Evolutionary conservation across 2,329 filamentous ascomycete species (phyloP).

Genomic region (Trichophyton equinum): DNA sequence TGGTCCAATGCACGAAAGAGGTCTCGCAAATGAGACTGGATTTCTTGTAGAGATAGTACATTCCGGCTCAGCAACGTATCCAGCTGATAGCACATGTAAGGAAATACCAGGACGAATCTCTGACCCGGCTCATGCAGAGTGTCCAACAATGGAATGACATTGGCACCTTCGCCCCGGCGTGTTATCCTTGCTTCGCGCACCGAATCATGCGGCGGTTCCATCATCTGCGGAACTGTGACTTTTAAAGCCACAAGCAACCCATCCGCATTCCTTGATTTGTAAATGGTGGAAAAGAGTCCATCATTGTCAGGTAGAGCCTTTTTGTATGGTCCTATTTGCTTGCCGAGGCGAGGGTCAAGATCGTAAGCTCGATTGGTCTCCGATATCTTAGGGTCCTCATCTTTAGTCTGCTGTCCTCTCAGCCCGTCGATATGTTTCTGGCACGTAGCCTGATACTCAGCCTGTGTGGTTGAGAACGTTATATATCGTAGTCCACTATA

Average conservation of each 20-base stretch:
- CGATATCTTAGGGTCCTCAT: conserved; percentile 15
- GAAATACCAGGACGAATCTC: conserved; percentile 68
- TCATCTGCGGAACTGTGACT: conserved; percentile 61
- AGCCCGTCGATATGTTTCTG: conserved; percentile 24
- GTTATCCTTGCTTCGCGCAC: conserved; percentile 68
- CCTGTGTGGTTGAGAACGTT: conserved; percentile 31
- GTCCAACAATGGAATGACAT: conserved; percentile 55
- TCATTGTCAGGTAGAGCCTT: conserved; percentile 45
- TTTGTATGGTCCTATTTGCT: conserved; percentile 43
- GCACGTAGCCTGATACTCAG: conserved; percentile 40
- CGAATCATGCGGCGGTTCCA: conserved; percentile 71
- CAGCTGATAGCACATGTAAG: conserved; percentile 66
- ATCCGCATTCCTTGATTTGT: conserved; percentile 45
- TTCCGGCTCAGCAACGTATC: conserved; percentile 43
- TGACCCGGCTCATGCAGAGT: conserved; percentile 58
- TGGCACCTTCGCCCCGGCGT: conserved; percentile 18
- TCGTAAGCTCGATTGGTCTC: conserved; percentile 15
- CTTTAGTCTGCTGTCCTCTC: conserved; percentile 14
- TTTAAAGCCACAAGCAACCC: conserved; percentile 59
- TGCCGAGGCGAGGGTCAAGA: conserved; percentile 21
- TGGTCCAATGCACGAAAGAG: conserved; percentile 58
- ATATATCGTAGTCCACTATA: neutral
- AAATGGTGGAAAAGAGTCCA: conserved; percentile 75
- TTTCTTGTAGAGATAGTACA: conserved; percentile 30
- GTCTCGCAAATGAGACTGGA: conserved; percentile 46